Conservation (phyloP, 495 filamentous ascomycete species). For the Corynascus novoguineensis region DNA sequence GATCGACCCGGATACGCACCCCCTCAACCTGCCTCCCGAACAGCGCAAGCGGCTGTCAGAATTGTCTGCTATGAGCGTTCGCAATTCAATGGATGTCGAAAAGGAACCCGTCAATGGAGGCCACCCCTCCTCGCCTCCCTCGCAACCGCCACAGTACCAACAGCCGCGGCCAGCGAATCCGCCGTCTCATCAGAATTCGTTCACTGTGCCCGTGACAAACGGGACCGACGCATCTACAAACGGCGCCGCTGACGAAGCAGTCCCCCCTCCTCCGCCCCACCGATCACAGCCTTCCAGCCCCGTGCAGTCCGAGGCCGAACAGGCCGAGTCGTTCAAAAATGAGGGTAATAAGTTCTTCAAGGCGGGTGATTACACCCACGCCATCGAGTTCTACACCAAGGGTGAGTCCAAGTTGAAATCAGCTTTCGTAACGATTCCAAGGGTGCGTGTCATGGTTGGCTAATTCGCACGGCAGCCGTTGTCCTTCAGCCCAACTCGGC, state of each 20-base stretch:
- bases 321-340: slow-evolving; percentile 86
- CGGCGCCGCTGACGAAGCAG: slow-evolving; percentile 35
- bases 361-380: slow-evolving; percentile 74
- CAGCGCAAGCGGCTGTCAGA: slow-evolving; percentile 69
- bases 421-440: neutral
- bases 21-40: slow-evolving; percentile 81
- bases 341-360: slow-evolving; percentile 96
- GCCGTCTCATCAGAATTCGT: slow-evolving; percentile 35
- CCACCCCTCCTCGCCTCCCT: slow-evolving; percentile 38
- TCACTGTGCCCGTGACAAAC: slow-evolving; percentile 44
- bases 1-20: slow-evolving; percentile 67
- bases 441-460: slow-evolving; percentile 3
- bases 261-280: slow-evolving; percentile 78
- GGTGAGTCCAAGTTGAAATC: slow-evolving; percentile 44
- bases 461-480: slow-evolving; percentile 57
- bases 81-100: slow-evolving; percentile 77
- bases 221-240: slow-evolving; percentile 46
- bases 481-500: slow-evolving; percentile 70
- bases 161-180: slow-evolving; percentile 16
- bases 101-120: slow-evolving; percentile 52
- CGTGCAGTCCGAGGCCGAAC: slow-evolving; percentile 50
- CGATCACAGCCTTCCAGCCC: slow-evolving; percentile 56
- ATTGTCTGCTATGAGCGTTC: slow-evolving; percentile 61
- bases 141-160: slow-evolving; percentile 20
- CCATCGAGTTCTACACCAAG: slow-evolving; percentile 90